Evolutionary conservation across 2,329 filamentous ascomycete genomes (phyloP).

Genomic region (Trichoderma pleuroti): DNA sequence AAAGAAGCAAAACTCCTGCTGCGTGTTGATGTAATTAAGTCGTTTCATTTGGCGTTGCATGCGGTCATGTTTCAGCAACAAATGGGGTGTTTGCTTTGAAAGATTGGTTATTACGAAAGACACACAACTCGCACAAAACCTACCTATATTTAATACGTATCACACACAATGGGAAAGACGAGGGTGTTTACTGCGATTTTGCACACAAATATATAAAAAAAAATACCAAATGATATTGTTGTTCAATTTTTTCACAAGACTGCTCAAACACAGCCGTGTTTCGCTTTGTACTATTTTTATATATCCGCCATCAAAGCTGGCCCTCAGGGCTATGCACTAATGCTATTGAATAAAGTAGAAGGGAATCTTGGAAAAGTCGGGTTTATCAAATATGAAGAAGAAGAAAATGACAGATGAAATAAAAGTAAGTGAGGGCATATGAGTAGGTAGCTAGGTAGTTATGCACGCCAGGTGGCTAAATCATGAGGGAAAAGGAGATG

Average conservation of each 20-base stretch:
- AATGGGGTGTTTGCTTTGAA: conserved; percentile 26
- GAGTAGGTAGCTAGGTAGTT: not conserved
- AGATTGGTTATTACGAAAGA: conserved; percentile 33
- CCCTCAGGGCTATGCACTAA: conserved; percentile 11
- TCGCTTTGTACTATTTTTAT: not conserved
- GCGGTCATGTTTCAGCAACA: conserved; percentile 30
- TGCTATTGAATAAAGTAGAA: conserved; percentile 8
- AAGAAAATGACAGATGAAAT: not conserved
- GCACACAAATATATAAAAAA: not conserved
- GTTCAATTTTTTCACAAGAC: not conserved
- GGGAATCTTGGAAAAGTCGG: not conserved
- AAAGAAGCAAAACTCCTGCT: conserved; percentile 80
- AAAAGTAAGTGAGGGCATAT: not conserved
- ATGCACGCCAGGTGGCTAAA: not conserved
- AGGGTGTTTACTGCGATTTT: not conserved
- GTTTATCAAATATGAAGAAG: not conserved
- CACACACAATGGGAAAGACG: not conserved
- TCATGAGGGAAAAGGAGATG: not conserved
- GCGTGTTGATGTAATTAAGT: conserved; percentile 59
- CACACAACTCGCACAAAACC: conserved; percentile 20
- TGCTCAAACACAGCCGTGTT: not conserved
- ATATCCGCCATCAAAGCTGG: conserved; percentile 1
- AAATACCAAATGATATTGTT: conserved; percentile 5
- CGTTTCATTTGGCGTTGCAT: conserved; percentile 33
- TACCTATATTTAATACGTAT: conserved; percentile 18